Conservation (phyloP, 495 filamentous ascomycete genomes). For the Talaromyces nanjingensis region DNA sequence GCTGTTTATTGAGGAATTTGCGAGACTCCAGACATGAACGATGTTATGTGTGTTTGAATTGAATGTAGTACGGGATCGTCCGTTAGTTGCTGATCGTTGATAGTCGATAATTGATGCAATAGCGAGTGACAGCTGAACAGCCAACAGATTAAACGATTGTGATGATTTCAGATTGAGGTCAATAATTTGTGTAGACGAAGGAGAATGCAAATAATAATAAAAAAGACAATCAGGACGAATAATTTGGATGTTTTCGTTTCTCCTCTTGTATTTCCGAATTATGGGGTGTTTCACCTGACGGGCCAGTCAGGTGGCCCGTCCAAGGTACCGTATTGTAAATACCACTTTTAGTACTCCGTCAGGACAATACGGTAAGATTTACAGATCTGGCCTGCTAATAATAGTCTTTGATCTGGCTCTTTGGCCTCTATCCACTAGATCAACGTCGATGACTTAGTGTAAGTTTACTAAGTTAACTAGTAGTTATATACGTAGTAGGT, state of each 20-base stretch:
- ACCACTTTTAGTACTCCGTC: not conserved
- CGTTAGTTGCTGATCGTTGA: not conserved
- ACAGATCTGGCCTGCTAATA: not conserved
- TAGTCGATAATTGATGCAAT: not conserved
- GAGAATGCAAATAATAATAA: not conserved
- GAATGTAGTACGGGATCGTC: not conserved
- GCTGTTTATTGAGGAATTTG: not conserved
- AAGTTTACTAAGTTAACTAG: too few species aligned
- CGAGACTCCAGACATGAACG: not conserved
- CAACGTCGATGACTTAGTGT: not conserved
- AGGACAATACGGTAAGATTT: not conserved
- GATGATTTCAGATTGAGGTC: not conserved
- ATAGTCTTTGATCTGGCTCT: not conserved
- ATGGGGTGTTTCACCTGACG: not conserved
- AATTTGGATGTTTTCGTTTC: not conserved
- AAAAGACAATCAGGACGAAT: not conserved
- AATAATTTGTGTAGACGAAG: not conserved
- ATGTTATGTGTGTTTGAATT: not conserved
- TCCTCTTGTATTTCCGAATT: not conserved
- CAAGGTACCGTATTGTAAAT: not conserved
- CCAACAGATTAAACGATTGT: not conserved
- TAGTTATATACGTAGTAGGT: too few species aligned
- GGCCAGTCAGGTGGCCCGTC: not conserved
- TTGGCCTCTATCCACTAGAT: too few species aligned
- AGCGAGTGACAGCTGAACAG: not conserved